These are phyloP conservation scores for Ricinus communis DNA, from an alignment of 345 rosid species.

Conservation along the genomic window DNA sequence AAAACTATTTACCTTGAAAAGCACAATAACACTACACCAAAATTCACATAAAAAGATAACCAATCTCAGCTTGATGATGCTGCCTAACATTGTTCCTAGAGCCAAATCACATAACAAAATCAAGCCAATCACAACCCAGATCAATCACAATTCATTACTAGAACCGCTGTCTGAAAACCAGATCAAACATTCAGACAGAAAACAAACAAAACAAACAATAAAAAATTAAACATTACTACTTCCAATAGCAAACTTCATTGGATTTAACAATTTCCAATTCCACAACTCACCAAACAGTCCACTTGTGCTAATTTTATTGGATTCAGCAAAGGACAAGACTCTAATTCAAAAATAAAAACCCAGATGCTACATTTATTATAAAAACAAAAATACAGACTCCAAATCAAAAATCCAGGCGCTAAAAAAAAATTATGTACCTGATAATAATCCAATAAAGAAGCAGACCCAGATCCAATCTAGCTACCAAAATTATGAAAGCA, in stretches of 20 bases:
- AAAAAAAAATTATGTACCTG: no score
- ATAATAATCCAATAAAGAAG: conserved; percentile 21
- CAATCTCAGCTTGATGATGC: conserved; percentile 14
- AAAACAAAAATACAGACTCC: conserved; percentile 30
- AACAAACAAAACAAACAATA: conserved; percentile 5
- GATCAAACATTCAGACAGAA: conserved; percentile 31
- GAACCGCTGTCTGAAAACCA: conserved; percentile 22
- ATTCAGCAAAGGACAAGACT: conserved; percentile 14
- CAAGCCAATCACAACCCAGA: conserved; percentile 18
- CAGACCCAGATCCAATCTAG: conserved; percentile 63
- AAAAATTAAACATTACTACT: conserved; percentile 6
- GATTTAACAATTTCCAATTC: no score
- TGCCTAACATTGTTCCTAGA: conserved; percentile 1
- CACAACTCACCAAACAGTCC: conserved; percentile 9
- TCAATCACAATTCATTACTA: conserved; percentile 7
- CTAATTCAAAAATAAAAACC: conserved; percentile 16
- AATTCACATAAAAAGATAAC: conserved; percentile 11
- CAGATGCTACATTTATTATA: conserved; percentile 16
- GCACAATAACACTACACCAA: not conserved
- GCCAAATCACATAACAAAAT: conserved; percentile 22
- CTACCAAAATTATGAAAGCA: not conserved
- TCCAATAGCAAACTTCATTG: conserved; percentile 1
- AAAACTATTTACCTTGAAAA: conserved; percentile 5
- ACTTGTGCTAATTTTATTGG: conserved; percentile 2
- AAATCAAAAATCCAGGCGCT: no score